Conservation (phyloP, 805 yeast species). For the Metschnikowia kofuensis region DNA sequence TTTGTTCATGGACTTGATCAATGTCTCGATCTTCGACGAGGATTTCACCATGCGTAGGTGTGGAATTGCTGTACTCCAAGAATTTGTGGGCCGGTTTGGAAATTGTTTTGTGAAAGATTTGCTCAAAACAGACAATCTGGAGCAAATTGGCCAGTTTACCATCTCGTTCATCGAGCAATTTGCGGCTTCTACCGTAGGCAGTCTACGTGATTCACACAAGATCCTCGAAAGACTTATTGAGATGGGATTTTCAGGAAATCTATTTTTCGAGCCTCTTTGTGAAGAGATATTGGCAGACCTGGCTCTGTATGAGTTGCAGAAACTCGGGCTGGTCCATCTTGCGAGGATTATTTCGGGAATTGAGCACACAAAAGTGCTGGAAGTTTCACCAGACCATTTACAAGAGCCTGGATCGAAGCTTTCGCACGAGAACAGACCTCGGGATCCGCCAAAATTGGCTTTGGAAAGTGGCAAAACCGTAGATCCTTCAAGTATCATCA, state of each 20-base stretch:
- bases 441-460: background rate
- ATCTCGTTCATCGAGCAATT: conserved; percentile 57
- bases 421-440: too few relatives aligned
- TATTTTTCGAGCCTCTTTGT: conserved; percentile 32
- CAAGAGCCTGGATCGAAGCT: too few relatives aligned
- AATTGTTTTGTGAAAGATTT: conserved; percentile 27
- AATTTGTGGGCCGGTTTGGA: conserved; percentile 75
- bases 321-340: conserved; percentile 41
- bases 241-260: conserved; percentile 23
- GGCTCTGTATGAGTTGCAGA: conserved; percentile 33
- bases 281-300: conserved; percentile 35
- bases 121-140: conserved; percentile 9
- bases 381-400: too few relatives aligned
- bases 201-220: conserved; percentile 16
- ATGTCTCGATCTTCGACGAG: conserved; percentile 62
- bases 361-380: too few relatives aligned
- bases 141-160: conserved; percentile 31
- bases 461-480: background rate
- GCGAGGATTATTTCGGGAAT: background rate
- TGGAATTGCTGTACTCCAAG: conserved; percentile 84
- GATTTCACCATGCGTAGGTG: conserved; percentile 78
- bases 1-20: conserved; percentile 39
- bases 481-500: background rate
- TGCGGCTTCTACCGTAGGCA: conserved; percentile 39
- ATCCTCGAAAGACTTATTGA: conserved; percentile 18